Conservation (phyloP, 305 asterid species). For the Fraxinus sp. region DNA sequence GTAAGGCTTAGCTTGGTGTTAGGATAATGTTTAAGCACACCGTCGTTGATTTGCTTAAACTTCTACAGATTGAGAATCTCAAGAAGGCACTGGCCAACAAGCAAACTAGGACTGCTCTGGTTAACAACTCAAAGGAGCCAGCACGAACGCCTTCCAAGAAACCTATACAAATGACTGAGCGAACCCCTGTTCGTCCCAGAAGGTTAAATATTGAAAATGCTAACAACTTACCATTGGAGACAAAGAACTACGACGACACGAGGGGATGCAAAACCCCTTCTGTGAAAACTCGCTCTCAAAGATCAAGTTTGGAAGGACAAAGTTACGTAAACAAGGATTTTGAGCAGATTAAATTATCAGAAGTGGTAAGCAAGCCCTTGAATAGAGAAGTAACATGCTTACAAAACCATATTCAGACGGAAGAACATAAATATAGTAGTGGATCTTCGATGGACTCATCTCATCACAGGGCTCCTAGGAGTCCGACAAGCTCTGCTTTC, state of each 20-base stretch:
- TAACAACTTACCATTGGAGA: constrained; percentile 28
- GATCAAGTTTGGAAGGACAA: constrained; percentile 73
- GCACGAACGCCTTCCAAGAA: constrained; percentile 34
- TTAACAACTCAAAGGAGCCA: not conserved
- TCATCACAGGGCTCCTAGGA: not conserved
- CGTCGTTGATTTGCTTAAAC: constrained; percentile 3
- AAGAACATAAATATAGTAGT: not conserved
- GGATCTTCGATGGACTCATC: not conserved
- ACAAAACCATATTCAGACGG: too few species aligned
- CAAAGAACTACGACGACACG: constrained; percentile 21
- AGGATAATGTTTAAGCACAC: not conserved
- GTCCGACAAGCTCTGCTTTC: not conserved
- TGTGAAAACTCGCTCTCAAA: constrained; percentile 42
- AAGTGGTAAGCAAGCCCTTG: not conserved
- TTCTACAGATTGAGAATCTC: constrained; percentile 67
- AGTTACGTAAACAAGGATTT: constrained; percentile 34
- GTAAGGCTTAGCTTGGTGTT: not conserved
- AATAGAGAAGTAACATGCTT: too few species aligned
- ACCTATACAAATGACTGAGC: constrained; percentile 34
- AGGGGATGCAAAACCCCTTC: constrained; percentile 52
- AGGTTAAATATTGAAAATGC: constrained; percentile 68
- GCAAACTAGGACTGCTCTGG: constrained; percentile 45
- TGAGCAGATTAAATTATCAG: constrained; percentile 28
- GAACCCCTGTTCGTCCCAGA: constrained; percentile 55
- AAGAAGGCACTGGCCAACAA: constrained; percentile 51